Evolutionary conservation across 169 alveolate genomes (phyloP).

Genomic region (Pseudocohnilembus persalinus): DNA sequence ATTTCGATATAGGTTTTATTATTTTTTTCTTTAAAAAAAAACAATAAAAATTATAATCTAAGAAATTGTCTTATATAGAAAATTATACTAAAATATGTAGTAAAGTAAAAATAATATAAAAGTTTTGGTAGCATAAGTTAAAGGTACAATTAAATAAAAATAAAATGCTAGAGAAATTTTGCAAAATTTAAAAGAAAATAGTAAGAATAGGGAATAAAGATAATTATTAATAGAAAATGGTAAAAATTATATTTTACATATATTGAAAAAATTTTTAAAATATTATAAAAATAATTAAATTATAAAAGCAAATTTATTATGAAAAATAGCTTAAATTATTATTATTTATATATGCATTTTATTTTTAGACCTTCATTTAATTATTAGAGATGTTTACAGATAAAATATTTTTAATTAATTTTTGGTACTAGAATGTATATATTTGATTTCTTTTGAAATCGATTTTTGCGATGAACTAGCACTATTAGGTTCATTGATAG

Average conservation of each 20-base stretch:
- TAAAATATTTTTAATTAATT: neutral
- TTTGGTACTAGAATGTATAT: constrained; percentile 2
- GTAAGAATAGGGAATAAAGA: neutral
- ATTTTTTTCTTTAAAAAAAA: too few relatives aligned
- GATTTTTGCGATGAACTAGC: constrained; percentile 27
- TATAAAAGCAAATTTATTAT: neutral
- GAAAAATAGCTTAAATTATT: too few relatives aligned
- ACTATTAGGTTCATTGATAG: constrained; percentile 6
- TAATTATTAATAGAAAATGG: neutral
- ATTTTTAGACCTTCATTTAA: neutral
- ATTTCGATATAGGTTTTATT: too few relatives aligned
- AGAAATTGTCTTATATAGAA: too few relatives aligned
- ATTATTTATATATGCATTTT: too few relatives aligned
- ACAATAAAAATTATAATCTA: too few relatives aligned
- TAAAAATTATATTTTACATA: too few relatives aligned
- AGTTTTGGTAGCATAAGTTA: too few relatives aligned
- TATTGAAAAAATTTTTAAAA: neutral
- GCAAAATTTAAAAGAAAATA: neutral
- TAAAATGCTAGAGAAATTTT: neutral
- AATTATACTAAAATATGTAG: too few relatives aligned
- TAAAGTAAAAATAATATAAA: too few relatives aligned
- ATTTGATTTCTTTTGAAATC: constrained; percentile 3
- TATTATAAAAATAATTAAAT: too few relatives aligned
- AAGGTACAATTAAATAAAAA: neutral
- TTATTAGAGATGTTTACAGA: constrained; percentile 8